Percentiles rank a stretch among this genome's conserved stretches.
These are phyloP conservation scores for Phytopythium cucurbitacearum DNA, from an alignment of 352 stramenopile species.

Conservation along the genomic window DNA sequence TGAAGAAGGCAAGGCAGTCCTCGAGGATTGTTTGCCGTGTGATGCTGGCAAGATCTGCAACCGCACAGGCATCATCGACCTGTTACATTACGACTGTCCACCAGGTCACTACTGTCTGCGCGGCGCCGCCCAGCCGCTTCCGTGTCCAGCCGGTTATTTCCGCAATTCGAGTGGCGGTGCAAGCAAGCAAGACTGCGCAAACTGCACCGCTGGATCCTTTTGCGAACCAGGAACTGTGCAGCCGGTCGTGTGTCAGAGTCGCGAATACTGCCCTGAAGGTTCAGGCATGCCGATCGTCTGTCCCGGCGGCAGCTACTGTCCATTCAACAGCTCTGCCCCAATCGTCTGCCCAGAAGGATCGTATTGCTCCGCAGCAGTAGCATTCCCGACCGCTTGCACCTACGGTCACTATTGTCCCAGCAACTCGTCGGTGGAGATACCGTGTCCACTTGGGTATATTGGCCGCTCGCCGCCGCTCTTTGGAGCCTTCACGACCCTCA, in stretches of 20 bases:
- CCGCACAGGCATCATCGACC: constrained; percentile 51
- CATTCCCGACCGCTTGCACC: constrained; percentile 27
- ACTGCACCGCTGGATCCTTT: constrained; percentile 57
- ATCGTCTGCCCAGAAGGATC: constrained; percentile 66
- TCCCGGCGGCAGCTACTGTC: constrained; percentile 67
- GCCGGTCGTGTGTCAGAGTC: constrained; percentile 44
- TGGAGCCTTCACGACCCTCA: constrained; percentile 39
- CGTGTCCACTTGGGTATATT: constrained; percentile 77
- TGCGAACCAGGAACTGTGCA: constrained; percentile 42
- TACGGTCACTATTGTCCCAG: constrained; percentile 74
- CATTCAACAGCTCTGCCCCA: constrained; percentile 58
- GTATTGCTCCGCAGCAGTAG: constrained; percentile 53
- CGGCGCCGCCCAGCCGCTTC: constrained; percentile 23
- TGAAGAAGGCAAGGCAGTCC: constrained; percentile 20
- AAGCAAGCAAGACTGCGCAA: constrained; percentile 31
- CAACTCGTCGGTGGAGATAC: constrained; percentile 40
- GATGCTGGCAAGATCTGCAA: constrained; percentile 72
- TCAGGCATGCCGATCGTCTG: constrained; percentile 48
- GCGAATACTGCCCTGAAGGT: constrained; percentile 55
- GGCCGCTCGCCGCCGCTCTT: constrained; percentile 47
- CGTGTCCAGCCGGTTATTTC: constrained; percentile 49
- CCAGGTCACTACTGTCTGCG: constrained; percentile 64
- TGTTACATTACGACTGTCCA: constrained; percentile 61
- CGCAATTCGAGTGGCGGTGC: constrained; percentile 27
- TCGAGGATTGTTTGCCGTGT: constrained; percentile 61